Evolutionary conservation across 164 flowering plant genomes (phyloP).

Genomic region (Houttuynia cordata): DNA sequence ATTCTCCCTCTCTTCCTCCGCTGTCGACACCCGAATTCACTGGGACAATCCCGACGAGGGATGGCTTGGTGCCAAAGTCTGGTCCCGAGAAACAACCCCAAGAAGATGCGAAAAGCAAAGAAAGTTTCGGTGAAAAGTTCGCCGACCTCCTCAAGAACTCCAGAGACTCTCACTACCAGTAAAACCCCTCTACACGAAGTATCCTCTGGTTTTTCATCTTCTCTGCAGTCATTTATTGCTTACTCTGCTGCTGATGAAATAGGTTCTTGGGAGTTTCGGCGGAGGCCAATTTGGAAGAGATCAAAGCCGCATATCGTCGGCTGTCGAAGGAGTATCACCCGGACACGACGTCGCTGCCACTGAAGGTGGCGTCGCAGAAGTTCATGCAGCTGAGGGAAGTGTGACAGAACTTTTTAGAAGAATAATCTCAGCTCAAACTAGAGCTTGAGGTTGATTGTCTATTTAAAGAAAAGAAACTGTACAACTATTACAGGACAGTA

Average conservation of each 20-base stretch:
- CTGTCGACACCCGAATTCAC: constrained; percentile 73
- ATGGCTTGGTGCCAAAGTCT: constrained; percentile 51
- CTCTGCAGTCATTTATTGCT: background rate
- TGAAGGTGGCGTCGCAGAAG: constrained; percentile 65
- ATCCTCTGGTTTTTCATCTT: background rate
- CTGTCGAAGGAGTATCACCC: constrained; percentile 91
- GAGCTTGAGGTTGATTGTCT: too few species aligned
- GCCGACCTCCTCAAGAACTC: constrained; percentile 58
- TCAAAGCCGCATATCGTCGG: constrained; percentile 67
- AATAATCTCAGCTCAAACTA: too few species aligned
- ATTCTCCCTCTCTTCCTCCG: constrained; percentile 6
- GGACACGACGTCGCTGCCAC: constrained; percentile 75
- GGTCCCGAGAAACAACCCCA: background rate
- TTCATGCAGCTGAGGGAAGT: constrained; percentile 65
- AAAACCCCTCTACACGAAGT: constrained; percentile 12
- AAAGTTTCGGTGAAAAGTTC: constrained; percentile 42
- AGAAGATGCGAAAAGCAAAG: constrained; percentile 17
- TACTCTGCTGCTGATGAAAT: background rate
- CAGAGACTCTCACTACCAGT: constrained; percentile 83
- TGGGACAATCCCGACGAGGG: constrained; percentile 85
- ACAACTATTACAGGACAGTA: too few species aligned
- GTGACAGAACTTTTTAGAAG: too few species aligned
- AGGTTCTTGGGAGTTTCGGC: constrained; percentile 73
- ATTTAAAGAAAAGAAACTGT: too few species aligned
- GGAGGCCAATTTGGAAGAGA: constrained; percentile 75